Percentiles rank a stretch among this genome's conserved stretches.
Evolutionary conservation across 306 rosid species (phyloP).

Genomic region (Fragaria nilgerrensis): DNA sequence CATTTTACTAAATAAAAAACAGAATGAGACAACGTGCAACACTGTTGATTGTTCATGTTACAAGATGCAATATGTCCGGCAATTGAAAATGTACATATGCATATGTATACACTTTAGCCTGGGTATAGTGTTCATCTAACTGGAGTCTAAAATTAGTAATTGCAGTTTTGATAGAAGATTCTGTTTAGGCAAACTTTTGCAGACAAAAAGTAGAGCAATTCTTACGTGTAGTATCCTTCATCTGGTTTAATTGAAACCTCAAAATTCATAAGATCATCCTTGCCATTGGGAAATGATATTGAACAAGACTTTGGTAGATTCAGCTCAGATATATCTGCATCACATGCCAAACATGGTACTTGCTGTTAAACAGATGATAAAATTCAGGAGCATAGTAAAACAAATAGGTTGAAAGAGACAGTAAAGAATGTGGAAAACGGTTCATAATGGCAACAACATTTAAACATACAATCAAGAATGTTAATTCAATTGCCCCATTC

Average conservation of each 20-base stretch:
- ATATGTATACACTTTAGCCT: background rate
- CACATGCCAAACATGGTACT: slow-evolving; percentile 23
- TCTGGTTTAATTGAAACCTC: slow-evolving; percentile 93
- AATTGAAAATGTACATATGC: background rate
- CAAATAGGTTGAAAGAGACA: background rate
- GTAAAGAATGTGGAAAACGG: background rate
- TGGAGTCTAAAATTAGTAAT: slow-evolving; percentile 5
- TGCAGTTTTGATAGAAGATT: background rate
- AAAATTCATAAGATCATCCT: slow-evolving; percentile 93
- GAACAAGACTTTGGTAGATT: slow-evolving; percentile 80
- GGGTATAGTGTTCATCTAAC: background rate
- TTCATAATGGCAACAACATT: background rate
- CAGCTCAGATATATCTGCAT: slow-evolving; percentile 92
- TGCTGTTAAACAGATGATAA: slow-evolving; percentile 8
- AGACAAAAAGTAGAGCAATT: slow-evolving; percentile 20
- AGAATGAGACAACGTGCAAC: background rate
- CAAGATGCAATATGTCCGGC: background rate
- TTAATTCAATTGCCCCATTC: background rate
- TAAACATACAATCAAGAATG: background rate
- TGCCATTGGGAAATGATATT: slow-evolving; percentile 84
- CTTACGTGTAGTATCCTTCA: slow-evolving; percentile 87
- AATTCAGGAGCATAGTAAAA: background rate
- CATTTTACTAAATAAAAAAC: background rate
- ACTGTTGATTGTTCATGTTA: background rate
- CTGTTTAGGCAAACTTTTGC: slow-evolving; percentile 1